Evolutionary conservation across 208 protist species (phyloP).

Genomic region (Leptomonas pyrrhocoris): DNA sequence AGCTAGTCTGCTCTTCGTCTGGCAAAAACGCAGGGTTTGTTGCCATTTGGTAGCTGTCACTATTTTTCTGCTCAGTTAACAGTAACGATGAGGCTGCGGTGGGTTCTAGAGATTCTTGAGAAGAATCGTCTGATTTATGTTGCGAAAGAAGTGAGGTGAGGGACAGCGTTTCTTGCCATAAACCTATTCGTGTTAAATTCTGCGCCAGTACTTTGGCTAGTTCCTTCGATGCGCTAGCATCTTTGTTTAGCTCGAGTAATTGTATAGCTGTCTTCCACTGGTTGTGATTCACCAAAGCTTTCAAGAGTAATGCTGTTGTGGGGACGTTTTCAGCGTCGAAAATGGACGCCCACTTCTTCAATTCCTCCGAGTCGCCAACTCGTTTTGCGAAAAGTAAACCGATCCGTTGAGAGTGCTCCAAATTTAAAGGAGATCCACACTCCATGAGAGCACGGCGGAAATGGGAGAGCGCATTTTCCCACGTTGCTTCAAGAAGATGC

Average conservation of each 20-base stretch:
- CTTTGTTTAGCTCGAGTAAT: constrained; percentile 48
- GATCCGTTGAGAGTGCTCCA: constrained; percentile 69
- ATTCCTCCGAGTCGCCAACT: constrained; percentile 33
- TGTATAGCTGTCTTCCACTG: constrained; percentile 59
- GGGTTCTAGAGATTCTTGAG: neutral
- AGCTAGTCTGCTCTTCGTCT: constrained; percentile 18
- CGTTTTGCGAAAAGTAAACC: constrained; percentile 59
- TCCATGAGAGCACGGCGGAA: constrained; percentile 70
- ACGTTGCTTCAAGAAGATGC: constrained; percentile 39
- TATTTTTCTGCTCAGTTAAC: neutral
- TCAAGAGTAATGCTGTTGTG: constrained; percentile 57
- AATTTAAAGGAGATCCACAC: constrained; percentile 50
- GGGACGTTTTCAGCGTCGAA: constrained; percentile 65
- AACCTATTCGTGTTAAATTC: constrained; percentile 38
- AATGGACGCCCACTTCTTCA: constrained; percentile 58
- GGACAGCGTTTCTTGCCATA: constrained; percentile 30
- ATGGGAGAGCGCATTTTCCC: constrained; percentile 50
- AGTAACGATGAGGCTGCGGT: neutral
- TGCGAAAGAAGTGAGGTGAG: constrained; percentile 4
- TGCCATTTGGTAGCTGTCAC: constrained; percentile 30
- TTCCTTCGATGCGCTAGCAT: constrained; percentile 19
- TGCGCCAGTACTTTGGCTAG: constrained; percentile 43
- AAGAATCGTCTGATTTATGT: neutral
- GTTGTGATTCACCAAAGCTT: constrained; percentile 64
- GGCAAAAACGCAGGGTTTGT: constrained; percentile 34